Evolutionary conservation across 257 asterid genomes (phyloP), one percentile per base, ranked within the genome.

Genomic region (Hygrophila difformis): DNA sequence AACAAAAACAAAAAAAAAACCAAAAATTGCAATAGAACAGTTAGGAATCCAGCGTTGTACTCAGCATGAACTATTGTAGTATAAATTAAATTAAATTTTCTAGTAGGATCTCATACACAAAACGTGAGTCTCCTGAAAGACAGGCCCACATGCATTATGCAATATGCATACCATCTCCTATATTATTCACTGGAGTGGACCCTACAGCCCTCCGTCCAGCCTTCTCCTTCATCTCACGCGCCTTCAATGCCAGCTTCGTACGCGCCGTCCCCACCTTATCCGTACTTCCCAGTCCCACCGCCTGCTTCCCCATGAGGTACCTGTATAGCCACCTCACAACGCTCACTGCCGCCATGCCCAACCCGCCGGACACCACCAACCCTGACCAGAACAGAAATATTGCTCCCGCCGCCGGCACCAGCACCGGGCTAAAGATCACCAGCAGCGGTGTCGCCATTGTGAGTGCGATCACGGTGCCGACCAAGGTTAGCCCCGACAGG

Each of bases 321-420:
- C 72, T 36, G 49, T 75, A 81, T 6, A 81, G 81, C 95, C 95
- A 84, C 0, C 93, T 49, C 13, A 84, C 56, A 15, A 81, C 87
- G 5, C 87, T 72, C 15, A 84, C 1, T 0, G 92, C 84, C 13
- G 96, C 92, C 39, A 79, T 76, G 0, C 92, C 93, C 6, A 82
- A 85, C 1, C 92, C 92, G 1, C 94, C 94, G 0, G 94, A 82
- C 7, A 82, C 82, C 61, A 82, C 18, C 16, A 85, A 76, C 6
- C 96, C 96, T 0, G 79, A 33, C 1, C 39, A 38, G 21, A 85
- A 19, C 51, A 72, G 0, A 35, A 76, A 78, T 3, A 73, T 16
- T 0, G 88, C 63, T 1, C 74, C 28, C 16, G 55, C 61, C 2
- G 96, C 94, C 6, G 96, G 94, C 1, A 82, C 83, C 0, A 85